Evolutionary conservation across 306 rosid genomes (phyloP), one percentile per base, ranked within the genome.

Genomic region (Vachellia pachyceras): DNA sequence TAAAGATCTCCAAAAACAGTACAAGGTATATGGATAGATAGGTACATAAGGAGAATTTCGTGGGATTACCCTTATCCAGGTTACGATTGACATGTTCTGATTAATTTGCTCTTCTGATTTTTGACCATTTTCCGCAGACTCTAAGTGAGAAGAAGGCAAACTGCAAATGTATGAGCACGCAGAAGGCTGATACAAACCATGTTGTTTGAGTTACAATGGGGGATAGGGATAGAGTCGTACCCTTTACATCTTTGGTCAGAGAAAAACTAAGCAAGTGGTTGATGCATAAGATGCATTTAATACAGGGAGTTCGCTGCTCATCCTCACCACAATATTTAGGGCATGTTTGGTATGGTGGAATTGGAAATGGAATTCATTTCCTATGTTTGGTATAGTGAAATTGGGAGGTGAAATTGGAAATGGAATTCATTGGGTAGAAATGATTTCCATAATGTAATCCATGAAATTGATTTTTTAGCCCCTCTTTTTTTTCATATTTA

Each of bases 1-100:
- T 50, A 95, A 95, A 80, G 92, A 95, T 66, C 99, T 95, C 69
- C 98, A 95, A 81, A 92, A 89, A 65, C 96, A 95, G 83, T 90
- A 88, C 74, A 89, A 95, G 98, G 99, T 95, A 55, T 55, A 29
- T 1, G 14, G 54, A 41, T 41, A 41, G 45, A 49, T 49, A 12
- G 18, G 20, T 55, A 77, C n/a, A 60, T 5, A 41, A 76, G 5
- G 17, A 61, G 18, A 63, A 79, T 69, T 20, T 72, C 37, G 44
- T 46, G 52, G 39, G 49, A 81, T 42, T 67, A 11, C 33, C 33
- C 33, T 29, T 29, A 29, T 35, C 55, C 29, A 58, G 25, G 61
- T 25, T 25, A 68, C 75, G 67, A 54, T 9, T 78, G 67, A 61
- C 60, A 61, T 10, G 18, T 60, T 75, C 65, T 10, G 42, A 70